A percentile compares a stretch with the other conserved stretches of the same genome.
These are phyloP conservation scores for Fusarium circinatum DNA, from an alignment of 2,329 filamentous ascomycete species.

Conservation along the genomic window DNA sequence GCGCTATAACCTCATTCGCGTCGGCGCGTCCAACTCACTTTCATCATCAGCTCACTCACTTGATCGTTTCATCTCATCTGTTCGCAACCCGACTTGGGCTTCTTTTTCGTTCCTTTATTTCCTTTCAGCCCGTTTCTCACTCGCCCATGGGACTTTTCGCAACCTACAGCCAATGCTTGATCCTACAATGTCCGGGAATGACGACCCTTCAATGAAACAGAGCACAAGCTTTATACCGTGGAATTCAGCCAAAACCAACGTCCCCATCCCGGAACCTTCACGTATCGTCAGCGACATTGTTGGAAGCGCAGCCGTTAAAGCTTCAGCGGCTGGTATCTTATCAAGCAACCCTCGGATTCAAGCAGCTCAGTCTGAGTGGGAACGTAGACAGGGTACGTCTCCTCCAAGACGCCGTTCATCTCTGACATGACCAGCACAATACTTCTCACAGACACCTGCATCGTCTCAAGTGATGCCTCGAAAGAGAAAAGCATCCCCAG, in stretches of 20 bases:
- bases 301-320: neutral
- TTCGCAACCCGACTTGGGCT: neutral
- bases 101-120: neutral
- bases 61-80: neutral
- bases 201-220: constrained; percentile 26
- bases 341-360: constrained; percentile 39
- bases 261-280: constrained; percentile 11
- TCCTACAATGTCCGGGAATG: neutral
- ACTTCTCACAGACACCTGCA: neutral
- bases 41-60: neutral
- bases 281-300: constrained; percentile 42
- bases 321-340: constrained; percentile 8
- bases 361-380: constrained; percentile 47
- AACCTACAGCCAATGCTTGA: constrained; percentile 10
- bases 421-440: constrained; percentile 21
- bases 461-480: neutral
- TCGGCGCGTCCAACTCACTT: constrained; percentile 29
- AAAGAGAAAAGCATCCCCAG: constrained; percentile 23
- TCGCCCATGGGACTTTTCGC: neutral
- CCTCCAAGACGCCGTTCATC: neutral
- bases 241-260: constrained; percentile 18
- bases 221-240: constrained; percentile 32
- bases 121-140: neutral
- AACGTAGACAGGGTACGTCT: constrained; percentile 24
- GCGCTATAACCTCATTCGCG: constrained; percentile 25